Conservation (phyloP, 2,329 filamentous ascomycete genomes). For the Myriosclerotinia scirpicola region DNA sequence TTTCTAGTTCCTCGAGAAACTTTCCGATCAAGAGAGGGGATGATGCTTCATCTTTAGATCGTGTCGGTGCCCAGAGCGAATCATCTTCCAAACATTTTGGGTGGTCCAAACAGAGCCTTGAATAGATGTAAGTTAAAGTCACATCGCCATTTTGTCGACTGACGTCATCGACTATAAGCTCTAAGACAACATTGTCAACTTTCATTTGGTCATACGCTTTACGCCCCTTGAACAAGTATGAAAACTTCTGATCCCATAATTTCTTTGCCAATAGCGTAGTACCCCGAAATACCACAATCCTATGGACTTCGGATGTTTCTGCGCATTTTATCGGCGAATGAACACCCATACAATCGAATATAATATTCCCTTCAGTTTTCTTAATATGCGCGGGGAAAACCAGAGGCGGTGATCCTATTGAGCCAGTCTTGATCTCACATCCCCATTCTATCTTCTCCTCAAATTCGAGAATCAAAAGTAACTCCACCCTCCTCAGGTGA, state of each 20-base stretch:
- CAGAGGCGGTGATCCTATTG: neutral
- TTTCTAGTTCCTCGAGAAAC: conserved; percentile 5
- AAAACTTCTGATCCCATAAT: conserved; percentile 4
- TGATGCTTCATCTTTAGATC: conserved; percentile 2
- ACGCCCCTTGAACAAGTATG: neutral
- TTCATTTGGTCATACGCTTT: neutral
- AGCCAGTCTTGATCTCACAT: conserved; percentile 5
- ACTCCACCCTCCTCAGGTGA: neutral
- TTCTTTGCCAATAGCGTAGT: neutral
- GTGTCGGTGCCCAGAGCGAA: conserved; percentile 3
- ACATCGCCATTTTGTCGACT: neutral
- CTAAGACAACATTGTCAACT: neutral
- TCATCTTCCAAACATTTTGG: neutral
- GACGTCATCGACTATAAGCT: neutral
- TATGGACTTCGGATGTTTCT: neutral
- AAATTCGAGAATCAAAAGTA: neutral
- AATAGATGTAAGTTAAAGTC: neutral
- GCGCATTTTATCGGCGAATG: conserved; percentile 4
- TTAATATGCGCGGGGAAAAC: conserved; percentile 4
- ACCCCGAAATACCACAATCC: neutral
- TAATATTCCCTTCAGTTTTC: neutral
- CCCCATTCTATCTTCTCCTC: conserved; percentile 1
- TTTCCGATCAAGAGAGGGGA: neutral
- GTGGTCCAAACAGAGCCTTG: neutral
- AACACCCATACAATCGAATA: conserved; percentile 9